Evolutionary conservation across 2,329 filamentous ascomycete species (phyloP).

Genomic region (Rugonectria rugulosa): DNA sequence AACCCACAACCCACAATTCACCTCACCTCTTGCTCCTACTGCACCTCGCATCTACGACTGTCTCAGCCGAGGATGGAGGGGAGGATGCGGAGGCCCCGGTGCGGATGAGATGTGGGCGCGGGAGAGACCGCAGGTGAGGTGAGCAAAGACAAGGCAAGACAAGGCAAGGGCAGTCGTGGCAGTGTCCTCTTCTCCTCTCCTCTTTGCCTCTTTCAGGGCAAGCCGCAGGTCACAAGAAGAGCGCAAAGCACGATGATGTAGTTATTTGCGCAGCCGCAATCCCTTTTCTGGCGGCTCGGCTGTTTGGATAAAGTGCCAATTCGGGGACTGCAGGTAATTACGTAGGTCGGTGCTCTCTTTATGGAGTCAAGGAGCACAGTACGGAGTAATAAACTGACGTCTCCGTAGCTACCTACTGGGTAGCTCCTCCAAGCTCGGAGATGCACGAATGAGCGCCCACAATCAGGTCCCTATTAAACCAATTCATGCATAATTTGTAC

Average conservation of each 20-base stretch:
- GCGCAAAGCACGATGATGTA: constrained; percentile 4
- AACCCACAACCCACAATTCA: background rate
- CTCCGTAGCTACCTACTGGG: no score
- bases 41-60: background rate
- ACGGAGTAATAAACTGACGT: no score
- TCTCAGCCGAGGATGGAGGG: constrained; percentile 12
- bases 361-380: background rate
- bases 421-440: no score
- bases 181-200: no score
- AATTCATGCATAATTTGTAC: no score
- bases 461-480: background rate
- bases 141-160: no score
- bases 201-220: constrained; percentile 14
- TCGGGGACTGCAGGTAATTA: constrained; percentile 7
- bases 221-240: constrained; percentile 10
- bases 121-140: background rate
- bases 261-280: background rate
- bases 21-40: background rate
- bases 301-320: constrained; percentile 2
- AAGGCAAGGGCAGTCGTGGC: no score
- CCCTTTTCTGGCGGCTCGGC: background rate
- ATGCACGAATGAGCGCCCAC: background rate
- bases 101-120: background rate
- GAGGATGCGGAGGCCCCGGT: no score
- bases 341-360: background rate